Evolutionary conservation across 2,329 filamentous ascomycete genomes (phyloP).

Genomic region (Juglanconis oblonga): DNA sequence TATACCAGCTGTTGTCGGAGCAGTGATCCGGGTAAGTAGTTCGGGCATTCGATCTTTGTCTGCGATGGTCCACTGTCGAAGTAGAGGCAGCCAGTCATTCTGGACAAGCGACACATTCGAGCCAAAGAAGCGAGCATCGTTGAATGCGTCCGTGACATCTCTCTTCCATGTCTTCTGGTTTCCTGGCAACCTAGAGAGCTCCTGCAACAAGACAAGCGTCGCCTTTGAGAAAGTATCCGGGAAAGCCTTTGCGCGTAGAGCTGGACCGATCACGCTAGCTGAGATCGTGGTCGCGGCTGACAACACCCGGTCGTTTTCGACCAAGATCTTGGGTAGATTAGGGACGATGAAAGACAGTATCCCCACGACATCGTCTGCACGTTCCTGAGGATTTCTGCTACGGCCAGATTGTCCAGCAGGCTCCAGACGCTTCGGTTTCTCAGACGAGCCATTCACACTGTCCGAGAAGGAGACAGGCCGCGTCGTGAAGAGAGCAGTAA

Average conservation of each 20-base stretch:
- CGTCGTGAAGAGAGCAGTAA: conserved; percentile 93
- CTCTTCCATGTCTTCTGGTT: conserved; percentile 91
- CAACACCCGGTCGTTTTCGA: conserved; percentile 80
- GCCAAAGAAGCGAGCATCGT: conserved; percentile 83
- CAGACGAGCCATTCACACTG: conserved; percentile 32
- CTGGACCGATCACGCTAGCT: conserved; percentile 75
- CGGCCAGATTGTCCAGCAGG: conserved; percentile 30
- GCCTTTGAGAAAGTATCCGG: conserved; percentile 77
- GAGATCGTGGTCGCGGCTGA: conserved; percentile 79
- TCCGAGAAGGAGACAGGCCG: conserved; percentile 73
- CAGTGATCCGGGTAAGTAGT: conserved; percentile 71
- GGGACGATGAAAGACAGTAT: conserved; percentile 79
- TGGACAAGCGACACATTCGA: conserved; percentile 63
- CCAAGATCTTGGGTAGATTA: conserved; percentile 75
- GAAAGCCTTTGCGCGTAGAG: conserved; percentile 79
- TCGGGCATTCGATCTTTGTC: conserved; percentile 90
- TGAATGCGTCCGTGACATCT: conserved; percentile 88
- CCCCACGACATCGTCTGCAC: conserved; percentile 72
- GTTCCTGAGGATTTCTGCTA: conserved; percentile 36
- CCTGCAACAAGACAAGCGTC: conserved; percentile 69
- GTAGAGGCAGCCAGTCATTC: conserved; percentile 75
- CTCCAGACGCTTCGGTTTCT: conserved; percentile 38
- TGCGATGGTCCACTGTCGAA: conserved; percentile 78
- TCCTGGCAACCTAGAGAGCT: conserved; percentile 73
- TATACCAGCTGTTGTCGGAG: conserved; percentile 89